phyloP scores from a whole-genome alignment of 371 early-diverging fungal genomes.

The Lichtheimia corymbifera region DNA sequence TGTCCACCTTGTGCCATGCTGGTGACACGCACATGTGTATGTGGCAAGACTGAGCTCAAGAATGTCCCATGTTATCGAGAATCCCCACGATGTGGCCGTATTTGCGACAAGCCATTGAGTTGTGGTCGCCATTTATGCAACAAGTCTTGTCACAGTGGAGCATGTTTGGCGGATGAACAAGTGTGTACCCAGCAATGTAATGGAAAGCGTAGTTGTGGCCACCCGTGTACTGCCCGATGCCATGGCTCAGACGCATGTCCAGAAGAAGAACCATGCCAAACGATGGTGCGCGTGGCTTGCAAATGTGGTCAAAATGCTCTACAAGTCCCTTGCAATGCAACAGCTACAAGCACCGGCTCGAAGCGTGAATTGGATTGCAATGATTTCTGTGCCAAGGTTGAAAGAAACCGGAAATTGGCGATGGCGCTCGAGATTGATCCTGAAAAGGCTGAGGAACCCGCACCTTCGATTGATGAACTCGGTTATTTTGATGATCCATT shows the following conservation, averaged over 20 bases:
- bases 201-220: slow-evolving; percentile 70
- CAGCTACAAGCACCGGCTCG: slow-evolving; percentile 43
- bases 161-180: slow-evolving; percentile 54
- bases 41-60: slow-evolving; percentile 68
- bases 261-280: slow-evolving; percentile 58
- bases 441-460: slow-evolving; percentile 20
- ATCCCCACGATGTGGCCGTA: slow-evolving; percentile 68
- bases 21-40: slow-evolving; percentile 67
- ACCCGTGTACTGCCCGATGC: slow-evolving; percentile 64
- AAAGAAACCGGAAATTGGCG: slow-evolving; percentile 73
- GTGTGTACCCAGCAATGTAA: slow-evolving; percentile 65
- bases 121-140: slow-evolving; percentile 75
- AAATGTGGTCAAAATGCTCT: slow-evolving; percentile 69
- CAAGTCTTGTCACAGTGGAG: slow-evolving; percentile 74
- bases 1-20: slow-evolving; percentile 79
- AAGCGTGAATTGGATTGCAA: slow-evolving; percentile 61
- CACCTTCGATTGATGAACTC: slow-evolving; percentile 33
- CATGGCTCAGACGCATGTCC: slow-evolving; percentile 69
- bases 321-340: slow-evolving; percentile 63
- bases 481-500: slow-evolving; percentile 65
- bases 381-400: slow-evolving; percentile 71
- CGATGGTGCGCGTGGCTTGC: slow-evolving; percentile 59
- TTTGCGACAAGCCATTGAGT: slow-evolving; percentile 61
- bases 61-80: slow-evolving; percentile 76
- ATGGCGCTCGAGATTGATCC: slow-evolving; percentile 65